Evolutionary conservation across 257 asterid genomes (phyloP).

Genomic region (Solanum sejunctum): DNA sequence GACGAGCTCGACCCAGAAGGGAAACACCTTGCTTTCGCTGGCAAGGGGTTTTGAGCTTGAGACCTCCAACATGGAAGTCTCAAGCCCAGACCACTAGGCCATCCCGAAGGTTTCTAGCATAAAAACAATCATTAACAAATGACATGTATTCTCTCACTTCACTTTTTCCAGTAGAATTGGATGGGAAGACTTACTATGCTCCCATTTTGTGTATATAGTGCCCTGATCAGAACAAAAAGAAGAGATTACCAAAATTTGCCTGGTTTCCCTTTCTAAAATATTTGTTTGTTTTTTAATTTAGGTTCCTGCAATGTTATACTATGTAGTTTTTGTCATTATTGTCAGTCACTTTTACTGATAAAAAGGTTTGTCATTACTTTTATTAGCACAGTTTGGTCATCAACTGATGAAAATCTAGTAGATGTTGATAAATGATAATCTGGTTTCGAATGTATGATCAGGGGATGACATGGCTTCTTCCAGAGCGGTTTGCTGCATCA

Average conservation of each 20-base stretch:
- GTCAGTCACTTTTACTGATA: not conserved
- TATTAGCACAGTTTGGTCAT: not conserved
- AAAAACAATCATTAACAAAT: not conserved
- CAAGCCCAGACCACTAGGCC: too few relatives aligned
- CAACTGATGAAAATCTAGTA: not conserved
- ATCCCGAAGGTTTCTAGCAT: not conserved
- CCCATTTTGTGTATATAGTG: not conserved
- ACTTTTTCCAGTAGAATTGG: not conserved
- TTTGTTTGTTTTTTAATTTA: not conserved
- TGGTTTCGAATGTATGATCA: conserved; percentile 19
- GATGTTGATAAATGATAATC: not conserved
- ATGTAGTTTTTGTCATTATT: not conserved
- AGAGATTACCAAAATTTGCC: not conserved
- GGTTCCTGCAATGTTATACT: not conserved
- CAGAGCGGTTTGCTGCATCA: conserved; percentile 91
- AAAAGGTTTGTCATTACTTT: not conserved
- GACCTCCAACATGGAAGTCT: too few relatives aligned
- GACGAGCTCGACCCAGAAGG: too few relatives aligned
- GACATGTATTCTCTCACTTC: not conserved
- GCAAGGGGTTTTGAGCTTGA: too few relatives aligned
- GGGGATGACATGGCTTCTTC: conserved; percentile 99
- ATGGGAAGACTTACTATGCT: not conserved
- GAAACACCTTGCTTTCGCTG: too few relatives aligned
- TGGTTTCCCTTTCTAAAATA: not conserved
- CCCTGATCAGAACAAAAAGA: not conserved